These are phyloP conservation scores for Micractinium sp. DNA, from an alignment of 139 green algal species.

Conservation along the genomic window DNA sequence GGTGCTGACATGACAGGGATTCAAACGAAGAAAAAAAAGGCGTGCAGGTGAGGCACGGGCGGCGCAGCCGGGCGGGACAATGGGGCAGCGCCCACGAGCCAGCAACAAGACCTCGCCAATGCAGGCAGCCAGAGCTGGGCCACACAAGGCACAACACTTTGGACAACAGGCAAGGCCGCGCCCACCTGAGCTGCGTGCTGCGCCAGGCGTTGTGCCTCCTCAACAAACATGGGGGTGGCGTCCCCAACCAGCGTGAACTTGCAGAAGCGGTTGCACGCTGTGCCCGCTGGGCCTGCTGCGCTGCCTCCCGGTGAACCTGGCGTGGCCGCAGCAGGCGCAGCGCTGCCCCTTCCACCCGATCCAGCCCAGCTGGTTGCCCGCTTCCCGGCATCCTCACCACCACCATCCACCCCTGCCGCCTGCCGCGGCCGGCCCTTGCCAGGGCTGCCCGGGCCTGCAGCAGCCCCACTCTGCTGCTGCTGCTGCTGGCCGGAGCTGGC, in stretches of 20 bases:
- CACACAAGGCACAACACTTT: no score
- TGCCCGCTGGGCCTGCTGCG: not conserved
- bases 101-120: not conserved
- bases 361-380: not conserved
- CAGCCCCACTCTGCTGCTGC: not conserved
- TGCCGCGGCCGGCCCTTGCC: not conserved
- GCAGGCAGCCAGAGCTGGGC: not conserved
- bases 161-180: not conserved
- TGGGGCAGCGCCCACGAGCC: no score
- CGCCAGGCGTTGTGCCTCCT: constrained; percentile 65
- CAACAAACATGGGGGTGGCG: constrained; percentile 57
- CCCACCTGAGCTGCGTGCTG: constrained; percentile 49
- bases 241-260: constrained; percentile 77
- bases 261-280: constrained; percentile 55
- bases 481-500: not conserved
- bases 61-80: no score
- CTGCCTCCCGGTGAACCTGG: not conserved
- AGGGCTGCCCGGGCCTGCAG: not conserved
- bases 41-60: not conserved
- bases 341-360: not conserved
- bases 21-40: no score
- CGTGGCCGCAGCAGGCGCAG: not conserved
- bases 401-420: not conserved
- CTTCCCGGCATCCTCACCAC: no score
- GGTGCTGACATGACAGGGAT: no score